phyloP scores from a whole-genome alignment of 2,329 filamentous ascomycete species.

The Hymenotorrendiella dingleyae region DNA sequence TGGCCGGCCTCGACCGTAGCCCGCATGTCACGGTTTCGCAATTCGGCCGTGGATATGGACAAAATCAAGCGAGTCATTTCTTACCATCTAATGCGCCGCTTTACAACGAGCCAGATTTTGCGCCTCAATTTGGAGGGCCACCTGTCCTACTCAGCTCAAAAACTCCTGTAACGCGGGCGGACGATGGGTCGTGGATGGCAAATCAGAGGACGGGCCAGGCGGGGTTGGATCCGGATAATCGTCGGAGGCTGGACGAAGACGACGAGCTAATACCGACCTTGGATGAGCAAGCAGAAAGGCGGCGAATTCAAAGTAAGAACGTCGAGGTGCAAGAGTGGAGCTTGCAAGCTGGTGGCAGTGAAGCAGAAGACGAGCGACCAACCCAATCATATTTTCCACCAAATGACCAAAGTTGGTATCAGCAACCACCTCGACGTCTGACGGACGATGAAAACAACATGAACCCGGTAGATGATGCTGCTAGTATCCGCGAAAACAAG shows the following conservation, averaged over 20 bases:
- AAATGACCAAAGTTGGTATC: constrained; percentile 10
- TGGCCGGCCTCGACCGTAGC: constrained; percentile 18
- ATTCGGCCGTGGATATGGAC: constrained; percentile 17
- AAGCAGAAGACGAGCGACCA: constrained; percentile 17
- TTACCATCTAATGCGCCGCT: constrained; percentile 10
- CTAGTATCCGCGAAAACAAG: constrained; percentile 28
- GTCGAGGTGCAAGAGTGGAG: constrained; percentile 31
- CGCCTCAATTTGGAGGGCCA: constrained; percentile 11
- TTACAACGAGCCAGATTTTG: constrained; percentile 7
- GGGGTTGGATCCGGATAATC: constrained; percentile 27
- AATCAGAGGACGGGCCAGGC: constrained; percentile 21
- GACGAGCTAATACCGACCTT: constrained; percentile 24
- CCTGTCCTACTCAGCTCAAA: constrained; percentile 1
- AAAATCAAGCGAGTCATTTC: constrained; percentile 8
- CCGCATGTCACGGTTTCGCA: constrained; percentile 23
- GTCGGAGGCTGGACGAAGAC: constrained; percentile 17
- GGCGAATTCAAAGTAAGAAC: constrained; percentile 27
- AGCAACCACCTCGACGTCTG: constrained; percentile 6
- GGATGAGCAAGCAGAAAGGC: constrained; percentile 28
- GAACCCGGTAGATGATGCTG: constrained; percentile 24
- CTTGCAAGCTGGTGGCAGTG: constrained; percentile 19
- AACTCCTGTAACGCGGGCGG: constrained; percentile 15
- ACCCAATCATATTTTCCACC: constrained; percentile 15
- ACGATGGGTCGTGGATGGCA: constrained; percentile 24
- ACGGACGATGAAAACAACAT: constrained; percentile 15